Conservation (phyloP, 495 filamentous ascomycete species). For the Cladorrhinum samala region DNA sequence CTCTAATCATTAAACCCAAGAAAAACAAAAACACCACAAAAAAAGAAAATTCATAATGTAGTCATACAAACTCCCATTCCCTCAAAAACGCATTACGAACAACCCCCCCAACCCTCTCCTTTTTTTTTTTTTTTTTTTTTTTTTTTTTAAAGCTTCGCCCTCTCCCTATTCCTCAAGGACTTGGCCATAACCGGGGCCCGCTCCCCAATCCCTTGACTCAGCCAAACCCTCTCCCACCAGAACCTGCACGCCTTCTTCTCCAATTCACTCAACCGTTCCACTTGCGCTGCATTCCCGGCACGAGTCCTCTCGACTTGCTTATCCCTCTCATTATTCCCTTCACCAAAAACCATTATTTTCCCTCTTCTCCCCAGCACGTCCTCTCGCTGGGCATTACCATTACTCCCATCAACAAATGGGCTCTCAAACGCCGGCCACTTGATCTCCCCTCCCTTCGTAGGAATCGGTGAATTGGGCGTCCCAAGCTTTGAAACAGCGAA, state of each 20-base stretch:
- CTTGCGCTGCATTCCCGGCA: slow-evolving; percentile 39
- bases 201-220: slow-evolving; percentile 39
- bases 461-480: too few relatives aligned
- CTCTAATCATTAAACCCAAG: too few relatives aligned
- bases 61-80: too few relatives aligned
- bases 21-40: too few relatives aligned
- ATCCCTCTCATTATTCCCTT: slow-evolving; percentile 55
- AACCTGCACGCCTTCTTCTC: slow-evolving; percentile 48
- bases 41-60: too few relatives aligned
- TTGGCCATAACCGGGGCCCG: not conserved
- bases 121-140: too few relatives aligned
- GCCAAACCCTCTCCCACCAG: slow-evolving; percentile 45
- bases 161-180: too few relatives aligned
- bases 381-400: slow-evolving; percentile 21
- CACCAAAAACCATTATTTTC: slow-evolving; percentile 49
- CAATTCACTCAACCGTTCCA: slow-evolving; percentile 36
- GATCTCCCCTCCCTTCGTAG: slow-evolving; percentile 9
- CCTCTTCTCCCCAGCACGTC: slow-evolving; percentile 13
- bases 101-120: too few relatives aligned
- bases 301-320: slow-evolving; percentile 9
- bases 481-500: slow-evolving; percentile 44
- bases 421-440: slow-evolving; percentile 28
- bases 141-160: slow-evolving; percentile 3
- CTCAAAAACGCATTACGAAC: too few relatives aligned
- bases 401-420: slow-evolving; percentile 14